A percentile compares a stretch with the other conserved stretches of the same genome.
phyloP scores from a whole-genome alignment of 2,329 filamentous ascomycete species.

The Xylaria sp. region DNA sequence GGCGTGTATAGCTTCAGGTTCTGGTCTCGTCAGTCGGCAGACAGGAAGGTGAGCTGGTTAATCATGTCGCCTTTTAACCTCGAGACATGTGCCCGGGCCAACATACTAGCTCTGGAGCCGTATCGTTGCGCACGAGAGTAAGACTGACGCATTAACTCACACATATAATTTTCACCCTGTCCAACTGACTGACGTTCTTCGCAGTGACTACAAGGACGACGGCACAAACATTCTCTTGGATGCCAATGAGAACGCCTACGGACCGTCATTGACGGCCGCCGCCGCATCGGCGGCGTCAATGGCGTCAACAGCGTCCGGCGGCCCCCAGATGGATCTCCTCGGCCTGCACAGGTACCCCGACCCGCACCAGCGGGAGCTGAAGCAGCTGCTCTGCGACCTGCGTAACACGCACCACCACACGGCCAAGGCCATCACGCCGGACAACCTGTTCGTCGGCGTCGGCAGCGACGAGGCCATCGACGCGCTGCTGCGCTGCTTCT shows the following conservation, averaged over 20 bases:
- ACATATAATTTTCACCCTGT: not conserved
- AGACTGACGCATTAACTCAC: constrained; percentile 38
- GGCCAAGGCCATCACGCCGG: constrained; percentile 69
- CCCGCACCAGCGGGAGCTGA: constrained; percentile 87
- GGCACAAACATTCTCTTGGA: constrained; percentile 95
- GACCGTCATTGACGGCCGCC: constrained; percentile 69
- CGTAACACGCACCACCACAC: constrained; percentile 88
- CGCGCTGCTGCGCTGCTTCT: constrained; percentile 90
- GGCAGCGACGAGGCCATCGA: constrained; percentile 98
- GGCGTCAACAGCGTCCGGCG: constrained; percentile 40
- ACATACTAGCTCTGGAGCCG: constrained; percentile 75
- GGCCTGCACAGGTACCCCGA: constrained; percentile 94
- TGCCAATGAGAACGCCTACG: constrained; percentile 96
- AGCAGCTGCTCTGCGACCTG: constrained; percentile 81
- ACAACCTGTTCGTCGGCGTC: constrained; percentile 91
- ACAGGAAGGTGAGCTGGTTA: constrained; percentile 1
- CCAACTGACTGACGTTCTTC: constrained; percentile 36
- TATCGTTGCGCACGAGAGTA: constrained; percentile 84
- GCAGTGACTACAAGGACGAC: constrained; percentile 97
- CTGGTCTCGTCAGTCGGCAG: not conserved
- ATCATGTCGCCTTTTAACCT: constrained; percentile 70
- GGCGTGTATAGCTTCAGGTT: not conserved
- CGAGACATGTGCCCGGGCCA: constrained; percentile 72
- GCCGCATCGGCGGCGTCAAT: constrained; percentile 48
- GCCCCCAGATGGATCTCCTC: constrained; percentile 71